A percentile compares a stretch with the other conserved stretches of the same genome.
These are phyloP conservation scores for Saitoella complicata DNA, from an alignment of 805 yeast species.

Conservation along the genomic window DNA sequence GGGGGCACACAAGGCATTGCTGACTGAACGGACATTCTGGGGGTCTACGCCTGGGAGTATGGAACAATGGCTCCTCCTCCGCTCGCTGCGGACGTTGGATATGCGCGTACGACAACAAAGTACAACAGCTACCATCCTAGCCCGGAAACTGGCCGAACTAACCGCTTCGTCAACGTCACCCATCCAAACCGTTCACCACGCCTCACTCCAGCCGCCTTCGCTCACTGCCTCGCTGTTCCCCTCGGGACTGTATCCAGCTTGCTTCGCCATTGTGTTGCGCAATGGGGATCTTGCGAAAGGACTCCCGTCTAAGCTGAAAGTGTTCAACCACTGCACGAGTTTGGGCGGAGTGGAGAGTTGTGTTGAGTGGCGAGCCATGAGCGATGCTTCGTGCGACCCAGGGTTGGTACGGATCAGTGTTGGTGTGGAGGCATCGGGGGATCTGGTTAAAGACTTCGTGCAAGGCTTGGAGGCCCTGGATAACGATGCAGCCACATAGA, in stretches of 20 bases:
- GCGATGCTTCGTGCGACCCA: conserved; percentile 40
- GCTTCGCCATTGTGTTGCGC: conserved; percentile 46
- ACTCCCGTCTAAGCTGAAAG: conserved; percentile 51
- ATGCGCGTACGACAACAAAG: conserved; percentile 55
- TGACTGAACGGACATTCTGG: conserved; percentile 46
- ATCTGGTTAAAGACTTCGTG: conserved; percentile 51
- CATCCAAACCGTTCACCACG: conserved; percentile 36
- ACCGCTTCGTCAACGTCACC: conserved; percentile 4
- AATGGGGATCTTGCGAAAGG: conserved; percentile 38
- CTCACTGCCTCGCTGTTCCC: conserved; percentile 51
- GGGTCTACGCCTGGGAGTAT: conserved; percentile 71
- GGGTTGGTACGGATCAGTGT: conserved; percentile 56
- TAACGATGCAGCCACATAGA: too few relatives aligned
- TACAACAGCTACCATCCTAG: conserved; percentile 30
- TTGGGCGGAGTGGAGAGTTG: conserved; percentile 83
- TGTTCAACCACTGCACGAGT: conserved; percentile 81
- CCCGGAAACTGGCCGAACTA: conserved; percentile 36
- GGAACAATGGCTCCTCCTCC: conserved; percentile 54
- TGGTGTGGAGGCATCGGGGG: conserved; percentile 65
- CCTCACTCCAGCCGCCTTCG: conserved; percentile 57
- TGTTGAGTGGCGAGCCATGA: conserved; percentile 77
- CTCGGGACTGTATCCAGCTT: conserved; percentile 43
- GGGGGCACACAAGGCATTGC: conserved; percentile 30
- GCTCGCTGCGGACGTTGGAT: conserved; percentile 71
- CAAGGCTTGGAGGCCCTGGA: too few relatives aligned